Conservation (phyloP, 202 grass and related monocot species). For the Panicum virgatum region DNA sequence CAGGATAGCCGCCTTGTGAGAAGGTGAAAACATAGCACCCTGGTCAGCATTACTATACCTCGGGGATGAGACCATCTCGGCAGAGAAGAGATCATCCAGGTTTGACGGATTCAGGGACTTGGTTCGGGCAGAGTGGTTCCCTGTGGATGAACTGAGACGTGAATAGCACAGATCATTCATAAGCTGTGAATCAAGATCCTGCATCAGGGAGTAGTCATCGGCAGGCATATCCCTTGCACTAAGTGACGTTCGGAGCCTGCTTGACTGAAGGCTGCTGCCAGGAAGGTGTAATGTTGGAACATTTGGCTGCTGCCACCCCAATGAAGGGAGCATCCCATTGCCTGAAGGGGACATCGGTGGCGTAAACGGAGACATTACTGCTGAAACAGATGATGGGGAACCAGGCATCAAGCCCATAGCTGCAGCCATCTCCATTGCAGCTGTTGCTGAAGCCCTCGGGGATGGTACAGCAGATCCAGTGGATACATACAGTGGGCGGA, state of each 20-base stretch:
- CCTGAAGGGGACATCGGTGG: constrained; percentile 77
- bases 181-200: constrained; percentile 67
- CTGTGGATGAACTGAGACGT: constrained; percentile 47
- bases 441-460: constrained; percentile 61
- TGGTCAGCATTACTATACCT: constrained; percentile 82
- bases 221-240: constrained; percentile 82
- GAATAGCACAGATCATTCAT: constrained; percentile 64
- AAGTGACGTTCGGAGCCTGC: constrained; percentile 79
- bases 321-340: constrained; percentile 59
- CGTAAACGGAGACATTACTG: constrained; percentile 60
- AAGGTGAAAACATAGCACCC: constrained; percentile 74
- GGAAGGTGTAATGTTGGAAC: constrained; percentile 63
- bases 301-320: constrained; percentile 75
- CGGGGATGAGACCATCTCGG: constrained; percentile 69
- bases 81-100: constrained; percentile 83
- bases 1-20: constrained; percentile 78
- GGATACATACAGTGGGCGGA: constrained; percentile 73
- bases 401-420: constrained; percentile 83
- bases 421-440: constrained; percentile 80
- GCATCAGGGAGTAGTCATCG: constrained; percentile 66
- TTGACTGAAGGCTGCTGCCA: constrained; percentile 75
- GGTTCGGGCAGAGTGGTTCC: constrained; percentile 48
- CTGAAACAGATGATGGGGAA: constrained; percentile 66
- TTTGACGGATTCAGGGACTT: constrained; percentile 74
- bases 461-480: constrained; percentile 82